Evolutionary conservation across 2,329 filamentous ascomycete genomes (phyloP), one percentile per base, ranked within the genome.

Genomic region (Cadophora gregata): DNA sequence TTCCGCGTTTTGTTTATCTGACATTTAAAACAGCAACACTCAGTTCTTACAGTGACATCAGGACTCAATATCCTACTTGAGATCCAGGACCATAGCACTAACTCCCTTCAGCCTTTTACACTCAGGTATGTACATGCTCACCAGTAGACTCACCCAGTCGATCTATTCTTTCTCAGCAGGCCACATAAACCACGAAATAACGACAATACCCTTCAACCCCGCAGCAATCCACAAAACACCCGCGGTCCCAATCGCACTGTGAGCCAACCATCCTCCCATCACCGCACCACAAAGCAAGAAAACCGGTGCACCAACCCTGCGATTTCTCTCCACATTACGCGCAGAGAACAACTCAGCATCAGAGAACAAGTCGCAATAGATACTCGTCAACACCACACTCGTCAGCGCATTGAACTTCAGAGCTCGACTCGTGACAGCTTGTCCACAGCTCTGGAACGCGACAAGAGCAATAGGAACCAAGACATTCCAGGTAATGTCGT

Each of bases 351-450:
- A 69, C 24, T 81, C 79, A 7, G 81, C 78, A 70, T 93, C 90
- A 1, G 88, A 90, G 74, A 93, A 93, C n/a, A 94, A 75, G 75
- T 94, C 91, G 75, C 90, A 93, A 80, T 93, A 94, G 70, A 92
- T 88, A 75, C 90, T 93, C 1, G 91, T 94, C 64, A 95, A 78
- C 4, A 93, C 91, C 10, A 93, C 90, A 70, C 89, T 92, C 0
- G 90, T 93, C 33, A 93, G 79, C 0, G 86, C 86, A 65, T 87
- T 88, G 75, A 87, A 90, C 75, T 88, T 84, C 67, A 94, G 78
- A 0, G 89, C 89, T 4, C 91, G 81, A 74, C 89, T 92, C 0
- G 86, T 85, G 16, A 93, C 88, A 0, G 90, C 90, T 76, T 94
- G 91, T 0, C 90, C 92, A 67, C 88, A 89, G 72, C 88, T 88